A percentile compares a stretch with the other conserved stretches of the same genome.
Conservation (phyloP, 2,329 filamentous ascomycete genomes). For the Alternaria longipes region DNA sequence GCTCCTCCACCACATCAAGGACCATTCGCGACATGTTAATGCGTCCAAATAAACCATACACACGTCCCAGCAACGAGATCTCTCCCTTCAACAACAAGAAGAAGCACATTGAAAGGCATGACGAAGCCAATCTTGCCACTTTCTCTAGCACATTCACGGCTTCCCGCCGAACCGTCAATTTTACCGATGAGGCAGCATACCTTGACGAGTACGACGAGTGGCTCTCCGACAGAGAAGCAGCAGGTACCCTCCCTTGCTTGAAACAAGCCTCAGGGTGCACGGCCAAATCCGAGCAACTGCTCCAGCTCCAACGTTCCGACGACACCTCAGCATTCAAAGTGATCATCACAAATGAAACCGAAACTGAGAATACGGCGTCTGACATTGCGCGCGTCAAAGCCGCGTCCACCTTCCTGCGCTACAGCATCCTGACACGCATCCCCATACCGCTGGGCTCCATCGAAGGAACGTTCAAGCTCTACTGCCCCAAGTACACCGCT, state of each 20-base stretch:
- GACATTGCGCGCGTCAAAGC: constrained; percentile 5
- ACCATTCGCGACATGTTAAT: constrained; percentile 36
- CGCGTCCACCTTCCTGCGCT: constrained; percentile 31
- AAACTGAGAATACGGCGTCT: constrained; percentile 7
- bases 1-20: constrained; percentile 26
- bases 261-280: constrained; percentile 41
- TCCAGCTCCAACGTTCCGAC: constrained; percentile 27
- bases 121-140: constrained; percentile 23
- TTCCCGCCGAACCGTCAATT: constrained; percentile 35
- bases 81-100: constrained; percentile 26
- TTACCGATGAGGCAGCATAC: constrained; percentile 36
- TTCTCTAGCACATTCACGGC: constrained; percentile 29
- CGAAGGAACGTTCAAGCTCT: constrained; percentile 38
- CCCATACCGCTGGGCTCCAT: constrained; percentile 39
- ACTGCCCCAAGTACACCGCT: constrained; percentile 36
- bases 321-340: constrained; percentile 6
- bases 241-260: constrained; percentile 33
- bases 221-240: constrained; percentile 15
- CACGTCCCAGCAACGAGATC: constrained; percentile 24
- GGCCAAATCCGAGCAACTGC: constrained; percentile 32
- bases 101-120: constrained; percentile 22
- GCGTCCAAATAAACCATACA: constrained; percentile 32
- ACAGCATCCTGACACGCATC: constrained; percentile 28
- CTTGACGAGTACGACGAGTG: constrained; percentile 22
- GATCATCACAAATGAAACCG: constrained; percentile 3